Evolutionary conservation across 768 basidiomycete genomes (phyloP).

Genomic region (Boletus huronensis): DNA sequence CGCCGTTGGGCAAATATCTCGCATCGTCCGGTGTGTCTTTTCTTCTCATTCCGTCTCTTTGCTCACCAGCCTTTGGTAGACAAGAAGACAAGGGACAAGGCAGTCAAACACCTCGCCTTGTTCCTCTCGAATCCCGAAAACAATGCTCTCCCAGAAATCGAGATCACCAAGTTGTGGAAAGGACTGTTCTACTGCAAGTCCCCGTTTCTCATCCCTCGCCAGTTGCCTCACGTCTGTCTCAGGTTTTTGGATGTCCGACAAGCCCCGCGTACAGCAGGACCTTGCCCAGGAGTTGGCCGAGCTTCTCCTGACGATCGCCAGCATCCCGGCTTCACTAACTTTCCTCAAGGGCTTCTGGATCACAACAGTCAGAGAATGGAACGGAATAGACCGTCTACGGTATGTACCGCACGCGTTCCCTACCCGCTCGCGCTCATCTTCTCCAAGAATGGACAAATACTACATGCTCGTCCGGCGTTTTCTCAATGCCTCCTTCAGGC

Average conservation of each 20-base stretch:
- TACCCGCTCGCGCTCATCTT: background rate
- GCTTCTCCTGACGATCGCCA: constrained; percentile 66
- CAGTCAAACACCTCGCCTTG: constrained; percentile 69
- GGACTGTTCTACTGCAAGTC: constrained; percentile 91
- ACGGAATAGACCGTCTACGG: constrained; percentile 86
- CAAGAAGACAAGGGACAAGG: constrained; percentile 89
- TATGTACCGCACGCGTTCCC: constrained; percentile 33
- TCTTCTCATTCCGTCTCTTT: background rate
- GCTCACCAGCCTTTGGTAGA: constrained; percentile 43
- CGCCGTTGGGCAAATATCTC: constrained; percentile 86
- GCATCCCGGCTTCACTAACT: constrained; percentile 53
- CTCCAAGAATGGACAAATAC: constrained; percentile 88
- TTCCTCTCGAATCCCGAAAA: constrained; percentile 71
- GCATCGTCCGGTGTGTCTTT: constrained; percentile 76
- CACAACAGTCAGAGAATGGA: constrained; percentile 89
- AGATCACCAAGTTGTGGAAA: constrained; percentile 95
- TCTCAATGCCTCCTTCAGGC: constrained; percentile 78
- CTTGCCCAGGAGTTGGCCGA: constrained; percentile 84
- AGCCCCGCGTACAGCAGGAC: constrained; percentile 92
- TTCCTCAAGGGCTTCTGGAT: constrained; percentile 93
- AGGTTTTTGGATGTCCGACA: constrained; percentile 99
- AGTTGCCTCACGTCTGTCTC: background rate
- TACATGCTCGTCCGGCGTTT: constrained; percentile 92
- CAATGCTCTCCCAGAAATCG: constrained; percentile 59
- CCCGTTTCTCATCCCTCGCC: background rate